phyloP scores from a whole-genome alignment of 2,329 filamentous ascomycete species.

The Orbilia blumenaviensis region DNA sequence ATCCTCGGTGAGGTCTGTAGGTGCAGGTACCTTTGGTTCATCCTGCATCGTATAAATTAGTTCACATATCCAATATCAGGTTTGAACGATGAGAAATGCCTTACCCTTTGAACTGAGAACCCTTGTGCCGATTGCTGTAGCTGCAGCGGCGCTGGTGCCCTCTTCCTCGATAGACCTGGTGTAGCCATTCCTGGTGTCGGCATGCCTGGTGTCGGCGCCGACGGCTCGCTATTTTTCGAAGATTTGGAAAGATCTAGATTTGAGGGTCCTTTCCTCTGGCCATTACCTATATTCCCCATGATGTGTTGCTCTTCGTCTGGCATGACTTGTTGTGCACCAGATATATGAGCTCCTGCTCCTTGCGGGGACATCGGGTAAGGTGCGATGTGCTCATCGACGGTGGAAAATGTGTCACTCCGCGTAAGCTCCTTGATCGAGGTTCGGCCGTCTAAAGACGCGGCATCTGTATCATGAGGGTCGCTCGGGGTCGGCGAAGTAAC shows the following conservation, averaged over 20 bases:
- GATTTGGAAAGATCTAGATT: conserved; percentile 46
- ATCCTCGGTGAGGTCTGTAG: conserved; percentile 46
- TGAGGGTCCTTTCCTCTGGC: conserved; percentile 19
- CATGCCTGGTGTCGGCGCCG: conserved; percentile 37
- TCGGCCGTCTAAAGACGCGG: conserved; percentile 56
- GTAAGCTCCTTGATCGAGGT: conserved; percentile 40
- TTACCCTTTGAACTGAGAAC: conserved; percentile 36
- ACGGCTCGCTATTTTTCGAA: conserved; percentile 12
- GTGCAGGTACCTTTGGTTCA: conserved; percentile 22
- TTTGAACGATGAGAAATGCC: not conserved
- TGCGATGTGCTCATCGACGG: conserved; percentile 36
- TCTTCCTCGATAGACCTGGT: conserved; percentile 62
- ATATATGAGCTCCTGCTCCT: conserved; percentile 3
- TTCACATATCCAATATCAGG: not conserved
- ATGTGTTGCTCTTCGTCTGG: conserved; percentile 53
- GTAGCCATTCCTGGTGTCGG: conserved; percentile 60
- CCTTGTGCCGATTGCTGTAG: conserved; percentile 43
- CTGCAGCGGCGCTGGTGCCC: conserved; percentile 55
- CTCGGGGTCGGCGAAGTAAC: conserved; percentile 58
- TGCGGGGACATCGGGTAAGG: conserved; percentile 49
- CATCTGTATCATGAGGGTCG: conserved; percentile 57
- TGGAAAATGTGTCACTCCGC: conserved; percentile 42
- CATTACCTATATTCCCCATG: not conserved
- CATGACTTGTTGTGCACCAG: conserved; percentile 34
- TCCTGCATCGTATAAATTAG: conserved; percentile 7